Percentiles rank a stretch among this genome's conserved stretches.
These are phyloP conservation scores for Thermothelomyces thermophilus DNA, from an alignment of 2,329 filamentous ascomycete genomes.

Conservation along the genomic window DNA sequence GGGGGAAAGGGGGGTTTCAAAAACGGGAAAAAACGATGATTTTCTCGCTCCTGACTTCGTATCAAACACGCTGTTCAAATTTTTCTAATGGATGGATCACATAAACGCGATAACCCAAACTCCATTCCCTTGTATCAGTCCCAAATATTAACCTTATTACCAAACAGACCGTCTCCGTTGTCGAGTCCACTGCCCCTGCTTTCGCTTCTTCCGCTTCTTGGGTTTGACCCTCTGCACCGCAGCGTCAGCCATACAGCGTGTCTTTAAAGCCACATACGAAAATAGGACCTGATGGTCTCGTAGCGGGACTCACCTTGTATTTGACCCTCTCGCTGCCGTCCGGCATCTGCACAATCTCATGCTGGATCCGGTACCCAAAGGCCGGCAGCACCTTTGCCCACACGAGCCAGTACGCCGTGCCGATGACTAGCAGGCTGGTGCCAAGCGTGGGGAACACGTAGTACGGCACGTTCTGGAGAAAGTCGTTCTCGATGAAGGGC, in stretches of 20 bases:
- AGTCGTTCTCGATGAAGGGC: conserved; percentile 26
- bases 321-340: conserved; percentile 29
- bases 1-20: no score
- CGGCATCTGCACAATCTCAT: conserved; percentile 29
- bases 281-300: no score
- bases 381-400: conserved; percentile 27
- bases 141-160: conserved; percentile 8
- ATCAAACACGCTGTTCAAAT: no score
- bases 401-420: conserved; percentile 24
- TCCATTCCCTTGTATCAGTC: background rate
- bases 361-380: conserved; percentile 28
- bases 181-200: conserved; percentile 14
- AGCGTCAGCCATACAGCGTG: background rate
- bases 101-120: no score
- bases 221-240: conserved; percentile 23
- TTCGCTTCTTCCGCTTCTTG: conserved; percentile 17
- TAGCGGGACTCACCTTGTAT: conserved; percentile 24
- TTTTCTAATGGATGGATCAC: no score
- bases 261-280: background rate
- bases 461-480: conserved; percentile 19
- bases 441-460: conserved; percentile 33
- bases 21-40: no score
- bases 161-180: conserved; percentile 19
- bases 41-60: no score
- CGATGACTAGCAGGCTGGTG: conserved; percentile 28